Conservation (phyloP, 1,284 basidiomycete species). For the Fomitopsis betulina region DNA sequence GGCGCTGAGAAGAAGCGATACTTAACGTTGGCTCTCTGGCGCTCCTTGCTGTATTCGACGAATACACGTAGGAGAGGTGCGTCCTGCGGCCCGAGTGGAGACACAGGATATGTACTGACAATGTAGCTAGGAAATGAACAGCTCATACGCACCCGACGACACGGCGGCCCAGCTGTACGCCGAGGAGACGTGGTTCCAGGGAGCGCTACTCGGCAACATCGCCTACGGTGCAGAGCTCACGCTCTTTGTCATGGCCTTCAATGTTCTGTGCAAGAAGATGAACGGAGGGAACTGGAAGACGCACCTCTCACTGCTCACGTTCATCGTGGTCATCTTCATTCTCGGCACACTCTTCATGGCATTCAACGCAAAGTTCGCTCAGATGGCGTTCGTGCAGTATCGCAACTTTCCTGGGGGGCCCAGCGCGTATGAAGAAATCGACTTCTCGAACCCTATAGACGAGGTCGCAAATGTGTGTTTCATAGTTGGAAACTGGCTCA, state of each 20-base stretch:
- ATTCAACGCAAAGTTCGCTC: constrained; percentile 2
- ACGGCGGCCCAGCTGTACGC: background rate
- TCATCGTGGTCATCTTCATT: constrained; percentile 5
- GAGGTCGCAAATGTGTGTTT: background rate
- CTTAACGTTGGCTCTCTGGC: too few species aligned
- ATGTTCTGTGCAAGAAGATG: background rate
- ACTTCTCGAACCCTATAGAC: constrained; percentile 5
- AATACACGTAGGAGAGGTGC: too few species aligned
- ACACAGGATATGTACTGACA: too few species aligned
- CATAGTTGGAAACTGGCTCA: constrained; percentile 6
- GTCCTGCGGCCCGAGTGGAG: too few species aligned
- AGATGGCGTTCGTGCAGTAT: constrained; percentile 7
- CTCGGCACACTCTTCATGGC: constrained; percentile 7
- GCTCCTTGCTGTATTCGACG: too few species aligned
- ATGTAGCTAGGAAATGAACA: background rate
- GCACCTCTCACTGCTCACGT: background rate
- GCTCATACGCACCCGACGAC: background rate
- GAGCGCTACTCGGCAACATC: background rate
- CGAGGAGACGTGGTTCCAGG: constrained; percentile 4
- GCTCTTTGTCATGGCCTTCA: constrained; percentile 3
- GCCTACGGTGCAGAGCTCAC: constrained; percentile 1
- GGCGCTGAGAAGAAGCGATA: too few species aligned
- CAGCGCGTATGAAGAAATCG: constrained; percentile 3
- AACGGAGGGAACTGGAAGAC: background rate
- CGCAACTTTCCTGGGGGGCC: constrained; percentile 10